Conservation (phyloP, 78 protist genomes). For the Isochrysis galbana region DNA sequence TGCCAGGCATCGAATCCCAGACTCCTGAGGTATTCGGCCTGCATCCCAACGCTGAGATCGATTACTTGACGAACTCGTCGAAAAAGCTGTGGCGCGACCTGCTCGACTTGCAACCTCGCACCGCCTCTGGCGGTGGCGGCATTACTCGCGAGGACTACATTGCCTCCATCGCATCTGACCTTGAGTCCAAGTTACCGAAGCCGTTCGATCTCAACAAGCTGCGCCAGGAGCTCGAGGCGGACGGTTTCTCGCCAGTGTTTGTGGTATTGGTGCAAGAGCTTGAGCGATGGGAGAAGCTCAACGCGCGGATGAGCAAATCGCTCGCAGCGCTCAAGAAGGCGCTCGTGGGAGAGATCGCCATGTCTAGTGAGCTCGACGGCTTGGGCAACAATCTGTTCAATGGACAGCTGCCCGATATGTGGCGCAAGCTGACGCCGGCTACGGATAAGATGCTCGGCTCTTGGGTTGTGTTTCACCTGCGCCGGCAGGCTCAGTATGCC, state of each 20-base stretch:
- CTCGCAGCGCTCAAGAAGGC: conserved; percentile 76
- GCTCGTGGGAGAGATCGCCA: conserved; percentile 85
- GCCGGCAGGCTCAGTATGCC: conserved; percentile 69
- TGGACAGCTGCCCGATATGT: conserved; percentile 78
- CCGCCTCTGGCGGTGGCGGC: conserved; percentile 50
- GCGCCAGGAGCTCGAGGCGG: conserved; percentile 27
- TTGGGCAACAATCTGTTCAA: conserved; percentile 62
- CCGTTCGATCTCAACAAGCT: conserved; percentile 54
- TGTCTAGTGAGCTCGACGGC: conserved; percentile 78
- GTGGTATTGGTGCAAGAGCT: conserved; percentile 85
- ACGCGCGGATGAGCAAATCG: conserved; percentile 47
- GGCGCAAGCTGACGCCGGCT: conserved; percentile 78
- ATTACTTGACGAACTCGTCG: conserved; percentile 66
- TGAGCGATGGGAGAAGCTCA: conserved; percentile 83
- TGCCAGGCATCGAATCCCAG: conserved; percentile 62
- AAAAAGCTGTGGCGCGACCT: conserved; percentile 65
- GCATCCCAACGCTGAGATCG: conserved; percentile 90
- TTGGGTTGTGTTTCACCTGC: conserved; percentile 79
- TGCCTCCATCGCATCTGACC: background rate
- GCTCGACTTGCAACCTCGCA: conserved; percentile 77
- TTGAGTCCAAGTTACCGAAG: conserved; percentile 53
- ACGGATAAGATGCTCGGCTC: conserved; percentile 72
- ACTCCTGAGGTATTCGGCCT: conserved; percentile 91
- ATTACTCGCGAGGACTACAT: conserved; percentile 59
- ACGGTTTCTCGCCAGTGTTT: conserved; percentile 55